A percentile compares a stretch with the other conserved stretches of the same genome.
Conservation (phyloP, 495 filamentous ascomycete genomes). For the Penicillium argentinense region DNA sequence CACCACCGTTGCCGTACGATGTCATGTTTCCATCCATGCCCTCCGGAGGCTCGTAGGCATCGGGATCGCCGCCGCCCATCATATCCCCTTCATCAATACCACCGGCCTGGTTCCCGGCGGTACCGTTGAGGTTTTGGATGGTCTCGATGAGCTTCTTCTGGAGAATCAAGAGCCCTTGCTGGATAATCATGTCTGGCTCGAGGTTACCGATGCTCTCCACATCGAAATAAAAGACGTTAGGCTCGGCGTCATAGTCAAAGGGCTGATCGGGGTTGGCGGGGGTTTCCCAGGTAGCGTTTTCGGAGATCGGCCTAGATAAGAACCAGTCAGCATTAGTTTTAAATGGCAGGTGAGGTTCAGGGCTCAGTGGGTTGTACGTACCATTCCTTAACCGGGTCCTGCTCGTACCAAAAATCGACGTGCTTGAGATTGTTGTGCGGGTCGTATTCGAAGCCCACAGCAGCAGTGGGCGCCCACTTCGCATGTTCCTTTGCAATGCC, state of each 20-base stretch:
- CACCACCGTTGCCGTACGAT: slow-evolving; percentile 62
- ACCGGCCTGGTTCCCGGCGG: slow-evolving; percentile 42
- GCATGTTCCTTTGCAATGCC: slow-evolving; percentile 98
- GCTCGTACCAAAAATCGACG: slow-evolving; percentile 90
- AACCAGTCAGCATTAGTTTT: background rate
- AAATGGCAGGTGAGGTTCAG: background rate
- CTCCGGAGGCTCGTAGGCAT: slow-evolving; percentile 56
- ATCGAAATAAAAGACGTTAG: slow-evolving; percentile 84
- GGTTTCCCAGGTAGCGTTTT: slow-evolving; percentile 80
- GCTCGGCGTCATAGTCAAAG: slow-evolving; percentile 88
- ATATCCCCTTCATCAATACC: slow-evolving; percentile 51
- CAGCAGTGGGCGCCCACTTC: slow-evolving; percentile 91
- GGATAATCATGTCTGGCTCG: slow-evolving; percentile 81
- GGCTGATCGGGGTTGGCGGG: slow-evolving; percentile 76
- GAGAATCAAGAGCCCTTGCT: slow-evolving; percentile 83
- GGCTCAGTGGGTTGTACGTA: slow-evolving; percentile 46
- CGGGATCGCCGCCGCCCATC: slow-evolving; percentile 63
- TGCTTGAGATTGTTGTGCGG: slow-evolving; percentile 91
- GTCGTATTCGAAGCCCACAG: slow-evolving; percentile 97
- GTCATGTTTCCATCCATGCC: slow-evolving; percentile 74
- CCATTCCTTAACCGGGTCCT: slow-evolving; percentile 84
- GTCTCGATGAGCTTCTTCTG: slow-evolving; percentile 86
- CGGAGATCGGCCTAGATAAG: slow-evolving; percentile 71
- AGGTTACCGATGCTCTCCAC: slow-evolving; percentile 87
- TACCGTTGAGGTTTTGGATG: slow-evolving; percentile 68